phyloP scores from a whole-genome alignment of 148 eudicot genomes.

The Fagopyrum homotropicum region DNA sequence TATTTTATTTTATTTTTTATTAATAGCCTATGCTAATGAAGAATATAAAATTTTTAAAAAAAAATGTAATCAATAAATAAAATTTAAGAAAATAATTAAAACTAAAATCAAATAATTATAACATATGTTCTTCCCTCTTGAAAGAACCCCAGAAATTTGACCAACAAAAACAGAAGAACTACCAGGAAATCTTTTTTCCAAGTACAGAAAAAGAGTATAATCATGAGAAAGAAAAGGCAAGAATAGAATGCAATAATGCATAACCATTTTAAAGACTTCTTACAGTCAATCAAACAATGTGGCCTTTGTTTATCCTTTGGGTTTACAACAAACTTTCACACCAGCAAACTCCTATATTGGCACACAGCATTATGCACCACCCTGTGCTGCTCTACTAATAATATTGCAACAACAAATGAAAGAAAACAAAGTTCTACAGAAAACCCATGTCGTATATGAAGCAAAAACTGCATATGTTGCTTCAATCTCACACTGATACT shows the following conservation, averaged over 20 bases:
- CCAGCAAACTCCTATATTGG: constrained; percentile 11
- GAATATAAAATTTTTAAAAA: too few relatives aligned
- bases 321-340: constrained; percentile 2
- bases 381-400: background rate
- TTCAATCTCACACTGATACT: constrained; percentile 1
- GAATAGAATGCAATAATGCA: background rate
- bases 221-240: background rate
- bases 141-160: background rate
- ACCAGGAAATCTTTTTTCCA: background rate
- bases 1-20: background rate
- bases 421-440: background rate
- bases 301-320: background rate
- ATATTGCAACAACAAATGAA: background rate
- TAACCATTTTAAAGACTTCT: constrained; percentile 4
- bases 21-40: too few relatives aligned
- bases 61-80: too few relatives aligned
- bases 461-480: constrained; percentile 6
- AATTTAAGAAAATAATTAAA: too few relatives aligned
- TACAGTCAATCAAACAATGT: constrained; percentile 8
- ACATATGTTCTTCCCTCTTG: background rate
- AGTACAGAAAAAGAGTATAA: background rate
- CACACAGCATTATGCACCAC: background rate
- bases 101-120: too few relatives aligned
- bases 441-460: background rate
- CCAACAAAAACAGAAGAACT: background rate